phyloP scores from a whole-genome alignment of 495 filamentous ascomycete genomes.

The Penicillium desertorum region DNA sequence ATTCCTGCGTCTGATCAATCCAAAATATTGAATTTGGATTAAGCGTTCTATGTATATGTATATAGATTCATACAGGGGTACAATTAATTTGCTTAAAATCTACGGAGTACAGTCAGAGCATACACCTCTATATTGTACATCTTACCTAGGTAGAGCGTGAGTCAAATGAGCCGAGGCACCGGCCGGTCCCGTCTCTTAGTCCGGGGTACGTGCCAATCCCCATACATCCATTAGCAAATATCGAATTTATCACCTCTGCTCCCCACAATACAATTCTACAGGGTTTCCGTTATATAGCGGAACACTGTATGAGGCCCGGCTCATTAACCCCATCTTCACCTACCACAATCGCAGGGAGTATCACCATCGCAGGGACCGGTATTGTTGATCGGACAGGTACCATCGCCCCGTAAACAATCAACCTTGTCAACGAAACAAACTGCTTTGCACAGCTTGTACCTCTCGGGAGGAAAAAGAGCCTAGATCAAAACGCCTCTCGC shows the following conservation, averaged over 20 bases:
- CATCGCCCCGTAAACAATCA: neutral
- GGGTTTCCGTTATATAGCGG: neutral
- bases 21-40: neutral
- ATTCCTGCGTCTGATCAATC: neutral
- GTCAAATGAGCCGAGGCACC: constrained; percentile 8
- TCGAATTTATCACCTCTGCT: neutral
- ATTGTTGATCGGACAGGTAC: constrained; percentile 5
- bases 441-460: neutral
- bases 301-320: neutral
- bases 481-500: no score
- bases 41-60: neutral
- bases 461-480: neutral
- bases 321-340: neutral
- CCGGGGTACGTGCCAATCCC: constrained; percentile 9
- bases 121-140: neutral
- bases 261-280: neutral
- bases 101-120: neutral
- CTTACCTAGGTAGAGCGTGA: neutral
- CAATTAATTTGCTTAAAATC: neutral
- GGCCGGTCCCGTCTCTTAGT: constrained; percentile 9
- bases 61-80: neutral
- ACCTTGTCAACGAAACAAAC: neutral
- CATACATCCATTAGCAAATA: constrained; percentile 2
- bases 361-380: neutral
- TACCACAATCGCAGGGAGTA: neutral